Evolutionary conservation across 2,329 filamentous ascomycete species (phyloP), one percentile per base, ranked within the genome.

Genomic region (Trichoderma sp.): DNA sequence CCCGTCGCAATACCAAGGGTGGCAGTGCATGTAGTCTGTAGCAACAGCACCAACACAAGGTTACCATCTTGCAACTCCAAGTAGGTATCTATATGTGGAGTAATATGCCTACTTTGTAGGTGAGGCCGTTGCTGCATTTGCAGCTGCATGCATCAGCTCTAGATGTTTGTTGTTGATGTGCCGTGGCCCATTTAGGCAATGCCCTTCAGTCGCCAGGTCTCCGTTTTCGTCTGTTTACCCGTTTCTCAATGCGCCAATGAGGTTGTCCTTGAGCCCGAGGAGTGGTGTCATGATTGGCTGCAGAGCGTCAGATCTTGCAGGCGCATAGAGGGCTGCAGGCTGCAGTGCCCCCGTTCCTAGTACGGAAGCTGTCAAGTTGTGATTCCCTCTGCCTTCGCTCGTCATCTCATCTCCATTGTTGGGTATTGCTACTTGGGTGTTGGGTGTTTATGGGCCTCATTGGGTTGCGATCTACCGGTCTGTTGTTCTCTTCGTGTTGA

Each of bases 341-440:
- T n/a, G 51, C 14, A 18, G 51, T 65, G 51, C 61, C 55, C 51
- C 51, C 51, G 51, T 65, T 43, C 24, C 61, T 30, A 55, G 61
- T 46, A 58, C 37, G 63, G 52, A 66, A 59, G 64, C 64, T 66
- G 54, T 59, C 54, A 49, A 26, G 54, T 51, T 37, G 30, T 10
- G 54, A 43, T 30, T 64, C 32, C n/a, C 24, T 64, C 8, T 52
- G 16, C 16, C 24, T 16, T 32, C 32, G 43, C 39, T 51, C 54
- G 59, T 66, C 37, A 66, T 66, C 52, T 66, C 37, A 66, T 66
- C 52, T 39, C 64, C 64, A 59, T 66, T 51, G 64, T 66, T 66
- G 54, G 64, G 64, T 66, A 59, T 59, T 66, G 14, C n/a, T 59
- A n/a, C 28, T 66, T 66, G 54, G 64, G 64, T 32, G n/a, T 30